Evolutionary conservation across 176 grass and related monocot genomes (phyloP).

Genomic region (Ensete glaucum): DNA sequence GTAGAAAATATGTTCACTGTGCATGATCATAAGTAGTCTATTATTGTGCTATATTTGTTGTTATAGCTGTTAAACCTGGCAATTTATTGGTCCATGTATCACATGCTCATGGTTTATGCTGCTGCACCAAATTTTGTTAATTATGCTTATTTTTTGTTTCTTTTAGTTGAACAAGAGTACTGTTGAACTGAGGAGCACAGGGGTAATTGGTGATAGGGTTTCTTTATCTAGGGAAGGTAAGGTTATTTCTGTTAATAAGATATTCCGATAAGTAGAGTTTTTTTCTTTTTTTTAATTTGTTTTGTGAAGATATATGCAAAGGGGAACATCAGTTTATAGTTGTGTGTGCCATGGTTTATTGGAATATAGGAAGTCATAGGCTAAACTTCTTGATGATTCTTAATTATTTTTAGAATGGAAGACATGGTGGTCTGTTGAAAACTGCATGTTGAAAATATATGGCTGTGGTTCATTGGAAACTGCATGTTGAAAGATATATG

Average conservation of each 20-base stretch:
- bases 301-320: not conserved
- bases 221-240: conserved; percentile 24
- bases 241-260: not conserved
- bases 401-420: not conserved
- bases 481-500: too few relatives aligned
- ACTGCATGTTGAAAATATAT: not conserved
- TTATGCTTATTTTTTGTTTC: not conserved
- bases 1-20: not conserved
- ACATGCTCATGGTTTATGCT: not conserved
- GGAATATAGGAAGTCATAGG: not conserved
- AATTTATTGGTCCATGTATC: not conserved
- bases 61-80: not conserved
- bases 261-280: not conserved
- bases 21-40: not conserved
- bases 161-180: conserved; percentile 9
- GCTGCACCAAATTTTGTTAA: not conserved
- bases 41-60: not conserved
- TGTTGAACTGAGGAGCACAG: conserved; percentile 15
- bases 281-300: not conserved
- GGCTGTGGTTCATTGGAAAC: too few relatives aligned
- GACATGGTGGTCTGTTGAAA: not conserved
- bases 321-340: not conserved
- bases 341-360: not conserved
- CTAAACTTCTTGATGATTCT: not conserved
- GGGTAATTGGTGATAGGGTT: not conserved